These are phyloP conservation scores for Neurospora sp. DNA, from an alignment of 495 filamentous ascomycete species.

Conservation along the genomic window DNA sequence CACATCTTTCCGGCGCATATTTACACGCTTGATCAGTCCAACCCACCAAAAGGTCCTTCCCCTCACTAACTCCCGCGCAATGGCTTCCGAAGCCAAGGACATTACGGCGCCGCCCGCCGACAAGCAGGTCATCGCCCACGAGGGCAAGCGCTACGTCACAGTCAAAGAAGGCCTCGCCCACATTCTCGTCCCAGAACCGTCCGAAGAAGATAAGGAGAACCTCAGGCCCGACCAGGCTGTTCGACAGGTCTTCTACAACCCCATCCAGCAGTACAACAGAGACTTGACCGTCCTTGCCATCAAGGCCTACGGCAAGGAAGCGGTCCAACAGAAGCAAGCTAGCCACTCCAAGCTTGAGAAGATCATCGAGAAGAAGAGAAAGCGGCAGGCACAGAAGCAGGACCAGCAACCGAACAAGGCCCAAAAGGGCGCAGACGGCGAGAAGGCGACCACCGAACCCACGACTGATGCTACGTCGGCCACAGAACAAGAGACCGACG, in stretches of 20 bases:
- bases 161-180: slow-evolving; percentile 37
- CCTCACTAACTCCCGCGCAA: slow-evolving; percentile 5
- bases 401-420: slow-evolving; percentile 17
- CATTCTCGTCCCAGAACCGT: slow-evolving; percentile 33
- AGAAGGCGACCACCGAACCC: neutral
- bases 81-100: slow-evolving; percentile 17
- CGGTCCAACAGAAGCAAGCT: slow-evolving; percentile 38
- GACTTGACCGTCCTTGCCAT: slow-evolving; percentile 90
- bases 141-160: slow-evolving; percentile 30
- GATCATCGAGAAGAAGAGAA: slow-evolving; percentile 36
- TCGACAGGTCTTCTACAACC: slow-evolving; percentile 94
- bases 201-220: slow-evolving; percentile 16
- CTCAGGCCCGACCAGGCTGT: slow-evolving; percentile 27
- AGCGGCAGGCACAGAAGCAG: slow-evolving; percentile 24
- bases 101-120: slow-evolving; percentile 18
- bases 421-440: slow-evolving; percentile 9
- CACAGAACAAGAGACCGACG: slow-evolving; percentile 10
- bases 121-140: slow-evolving; percentile 24
- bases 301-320: slow-evolving; percentile 66
- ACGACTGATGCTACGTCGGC: slow-evolving; percentile 1
- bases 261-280: slow-evolving; percentile 96
- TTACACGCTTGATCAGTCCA: slow-evolving; percentile 2
- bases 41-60: neutral
- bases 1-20: slow-evolving; percentile 4
- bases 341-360: slow-evolving; percentile 29